Evolutionary conservation across 495 filamentous ascomycete species (phyloP).

Genomic region (Friedmanniomyces simplex): DNA sequence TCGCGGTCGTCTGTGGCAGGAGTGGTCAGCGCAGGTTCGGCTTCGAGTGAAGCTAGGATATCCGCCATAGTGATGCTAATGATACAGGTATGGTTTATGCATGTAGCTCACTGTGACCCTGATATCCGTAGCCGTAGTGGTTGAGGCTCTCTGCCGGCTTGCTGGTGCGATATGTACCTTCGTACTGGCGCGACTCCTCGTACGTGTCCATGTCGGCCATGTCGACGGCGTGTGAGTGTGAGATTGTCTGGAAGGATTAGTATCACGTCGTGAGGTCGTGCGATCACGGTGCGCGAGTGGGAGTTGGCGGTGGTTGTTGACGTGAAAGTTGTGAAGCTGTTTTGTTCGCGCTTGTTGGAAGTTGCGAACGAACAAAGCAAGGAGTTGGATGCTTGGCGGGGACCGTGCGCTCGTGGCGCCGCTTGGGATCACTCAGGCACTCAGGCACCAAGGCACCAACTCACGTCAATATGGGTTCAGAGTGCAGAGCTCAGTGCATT

Average conservation of each 20-base stretch:
- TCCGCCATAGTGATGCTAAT: conserved; percentile 2
- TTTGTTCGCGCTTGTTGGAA: too few relatives aligned
- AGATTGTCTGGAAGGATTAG: background rate
- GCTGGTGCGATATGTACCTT: conserved; percentile 22
- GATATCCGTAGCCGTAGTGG: background rate
- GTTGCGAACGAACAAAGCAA: too few relatives aligned
- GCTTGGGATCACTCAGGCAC: too few relatives aligned
- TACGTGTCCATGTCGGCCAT: conserved; percentile 34
- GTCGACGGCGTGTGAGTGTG: background rate
- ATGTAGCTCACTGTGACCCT: conserved; percentile 5
- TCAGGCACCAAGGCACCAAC: too few relatives aligned
- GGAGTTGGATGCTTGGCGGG: too few relatives aligned
- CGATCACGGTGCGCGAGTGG: too few relatives aligned
- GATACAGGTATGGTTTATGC: background rate
- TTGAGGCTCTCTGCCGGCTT: background rate
- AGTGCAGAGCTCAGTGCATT: too few relatives aligned
- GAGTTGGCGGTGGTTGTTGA: too few relatives aligned
- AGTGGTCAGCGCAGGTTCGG: conserved; percentile 5
- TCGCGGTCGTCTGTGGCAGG: conserved; percentile 20
- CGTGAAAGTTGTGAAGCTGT: too few relatives aligned
- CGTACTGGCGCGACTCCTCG: conserved; percentile 31
- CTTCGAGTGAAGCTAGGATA: background rate
- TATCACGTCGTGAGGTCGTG: background rate
- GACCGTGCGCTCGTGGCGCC: too few relatives aligned
- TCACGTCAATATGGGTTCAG: too few relatives aligned